A percentile compares a stretch with the other conserved stretches of the same genome.
Evolutionary conservation across 2,329 filamentous ascomycete species (phyloP).

Genomic region (Apiospora rasikravindrae): DNA sequence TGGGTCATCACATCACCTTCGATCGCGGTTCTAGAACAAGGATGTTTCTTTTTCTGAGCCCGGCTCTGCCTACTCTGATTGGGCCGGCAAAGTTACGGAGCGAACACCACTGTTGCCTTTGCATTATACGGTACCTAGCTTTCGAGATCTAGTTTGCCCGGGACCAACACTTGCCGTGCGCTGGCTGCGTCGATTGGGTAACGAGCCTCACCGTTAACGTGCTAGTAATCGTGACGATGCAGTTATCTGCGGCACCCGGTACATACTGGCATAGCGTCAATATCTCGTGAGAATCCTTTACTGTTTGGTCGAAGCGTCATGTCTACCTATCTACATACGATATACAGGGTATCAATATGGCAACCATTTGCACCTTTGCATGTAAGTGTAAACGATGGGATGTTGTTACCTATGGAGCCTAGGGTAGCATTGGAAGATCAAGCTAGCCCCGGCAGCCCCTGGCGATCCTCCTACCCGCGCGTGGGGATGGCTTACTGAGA

Average conservation of each 20-base stretch:
- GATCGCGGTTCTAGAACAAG: neutral
- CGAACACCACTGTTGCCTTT: neutral
- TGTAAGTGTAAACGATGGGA: neutral
- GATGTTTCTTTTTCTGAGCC: neutral
- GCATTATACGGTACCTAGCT: neutral
- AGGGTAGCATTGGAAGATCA: neutral
- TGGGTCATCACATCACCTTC: neutral
- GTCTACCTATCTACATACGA: neutral
- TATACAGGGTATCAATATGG: neutral
- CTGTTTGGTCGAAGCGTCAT: neutral
- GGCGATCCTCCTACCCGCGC: neutral
- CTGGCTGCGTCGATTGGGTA: slow-evolving; percentile 8
- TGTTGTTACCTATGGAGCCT: neutral
- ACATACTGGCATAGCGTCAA: neutral
- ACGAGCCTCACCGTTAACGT: slow-evolving; percentile 4
- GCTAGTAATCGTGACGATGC: neutral
- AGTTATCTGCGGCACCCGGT: neutral
- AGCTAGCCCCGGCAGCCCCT: neutral
- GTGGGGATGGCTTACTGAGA: neutral
- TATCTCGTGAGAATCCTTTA: neutral
- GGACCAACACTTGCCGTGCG: neutral
- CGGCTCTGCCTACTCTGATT: neutral
- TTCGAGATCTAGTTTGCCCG: neutral
- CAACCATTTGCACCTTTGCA: neutral
- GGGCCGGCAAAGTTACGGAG: neutral